A percentile compares a stretch with the other conserved stretches of the same genome.
These are phyloP conservation scores for Glycyrrhiza uralensis DNA, from an alignment of 306 rosid species.

Conservation along the genomic window DNA sequence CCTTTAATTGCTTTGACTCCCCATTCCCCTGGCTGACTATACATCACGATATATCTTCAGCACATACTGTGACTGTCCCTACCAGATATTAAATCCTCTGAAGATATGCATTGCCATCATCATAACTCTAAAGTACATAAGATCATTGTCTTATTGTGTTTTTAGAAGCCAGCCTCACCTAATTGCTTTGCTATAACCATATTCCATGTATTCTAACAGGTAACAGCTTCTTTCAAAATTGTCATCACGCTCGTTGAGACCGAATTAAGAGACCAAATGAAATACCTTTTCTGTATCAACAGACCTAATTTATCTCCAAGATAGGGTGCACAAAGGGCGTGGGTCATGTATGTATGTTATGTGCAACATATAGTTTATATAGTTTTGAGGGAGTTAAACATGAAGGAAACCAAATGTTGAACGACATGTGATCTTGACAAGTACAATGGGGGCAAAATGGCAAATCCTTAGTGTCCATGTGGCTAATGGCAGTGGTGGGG, in stretches of 20 bases:
- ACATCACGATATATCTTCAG: neutral
- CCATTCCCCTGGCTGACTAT: neutral
- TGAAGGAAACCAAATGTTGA: slow-evolving; percentile 33
- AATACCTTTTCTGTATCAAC: slow-evolving; percentile 36
- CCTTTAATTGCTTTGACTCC: neutral
- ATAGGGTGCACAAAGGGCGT: slow-evolving; percentile 45
- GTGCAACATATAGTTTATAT: slow-evolving; percentile 33
- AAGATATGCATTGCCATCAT: slow-evolving; percentile 30
- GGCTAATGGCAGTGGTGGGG: slow-evolving; percentile 46
- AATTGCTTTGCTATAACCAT: slow-evolving; percentile 7
- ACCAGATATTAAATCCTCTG: slow-evolving; percentile 25
- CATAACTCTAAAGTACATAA: slow-evolving; percentile 34
- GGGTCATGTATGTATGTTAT: slow-evolving; percentile 30
- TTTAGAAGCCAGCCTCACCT: slow-evolving; percentile 33
- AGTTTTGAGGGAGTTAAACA: slow-evolving; percentile 45
- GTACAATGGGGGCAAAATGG: slow-evolving; percentile 51
- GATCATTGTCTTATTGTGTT: slow-evolving; percentile 41
- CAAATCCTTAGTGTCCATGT: slow-evolving; percentile 32
- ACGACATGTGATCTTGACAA: slow-evolving; percentile 55
- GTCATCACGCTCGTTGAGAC: slow-evolving; percentile 9
- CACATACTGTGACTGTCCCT: slow-evolving; percentile 29
- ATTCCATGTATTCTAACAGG: slow-evolving; percentile 11
- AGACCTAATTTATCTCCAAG: neutral
- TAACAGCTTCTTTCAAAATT: slow-evolving; percentile 14
- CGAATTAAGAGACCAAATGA: slow-evolving; percentile 40